phyloP scores from a whole-genome alignment of 2,329 filamentous ascomycete species.

The Claviceps pazoutovae region DNA sequence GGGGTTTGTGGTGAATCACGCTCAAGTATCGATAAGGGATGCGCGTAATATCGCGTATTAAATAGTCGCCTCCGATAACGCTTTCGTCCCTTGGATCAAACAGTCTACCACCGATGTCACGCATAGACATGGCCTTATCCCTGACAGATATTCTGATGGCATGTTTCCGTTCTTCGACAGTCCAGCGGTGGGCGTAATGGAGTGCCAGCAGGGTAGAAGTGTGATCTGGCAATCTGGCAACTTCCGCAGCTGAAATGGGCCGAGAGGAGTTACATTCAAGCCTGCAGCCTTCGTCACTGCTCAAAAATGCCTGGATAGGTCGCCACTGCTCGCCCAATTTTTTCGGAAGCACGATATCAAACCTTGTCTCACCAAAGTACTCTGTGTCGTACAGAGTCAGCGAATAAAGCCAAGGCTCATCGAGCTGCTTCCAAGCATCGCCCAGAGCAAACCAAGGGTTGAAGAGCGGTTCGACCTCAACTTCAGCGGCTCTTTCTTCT shows the following conservation, averaged over 20 bases:
- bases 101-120: conserved; percentile 16
- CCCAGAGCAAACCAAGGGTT: conserved; percentile 35
- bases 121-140: conserved; percentile 12
- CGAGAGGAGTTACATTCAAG: conserved; percentile 11
- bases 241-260: conserved; percentile 10
- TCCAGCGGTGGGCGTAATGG: conserved; percentile 34
- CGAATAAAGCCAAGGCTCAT: conserved; percentile 14
- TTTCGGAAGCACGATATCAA: conserved; percentile 30
- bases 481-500: conserved; percentile 22
- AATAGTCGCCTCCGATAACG: conserved; percentile 11
- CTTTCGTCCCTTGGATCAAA: conserved; percentile 16
- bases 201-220: conserved; percentile 30
- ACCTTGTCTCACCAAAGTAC: conserved; percentile 15
- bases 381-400: conserved; percentile 21
- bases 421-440: conserved; percentile 23
- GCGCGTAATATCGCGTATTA: conserved; percentile 26
- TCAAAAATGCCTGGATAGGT: conserved; percentile 27
- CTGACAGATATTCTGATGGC: conserved; percentile 27
- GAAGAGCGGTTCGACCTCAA: conserved; percentile 23
- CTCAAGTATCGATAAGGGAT: conserved; percentile 28
- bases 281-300: conserved; percentile 20
- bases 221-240: conserved; percentile 22
- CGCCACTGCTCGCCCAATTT: conserved; percentile 21
- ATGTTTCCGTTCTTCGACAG: conserved; percentile 23
- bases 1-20: conserved; percentile 31